Conservation (phyloP, 2,329 filamentous ascomycete species). For the Aspergillus latus region DNA sequence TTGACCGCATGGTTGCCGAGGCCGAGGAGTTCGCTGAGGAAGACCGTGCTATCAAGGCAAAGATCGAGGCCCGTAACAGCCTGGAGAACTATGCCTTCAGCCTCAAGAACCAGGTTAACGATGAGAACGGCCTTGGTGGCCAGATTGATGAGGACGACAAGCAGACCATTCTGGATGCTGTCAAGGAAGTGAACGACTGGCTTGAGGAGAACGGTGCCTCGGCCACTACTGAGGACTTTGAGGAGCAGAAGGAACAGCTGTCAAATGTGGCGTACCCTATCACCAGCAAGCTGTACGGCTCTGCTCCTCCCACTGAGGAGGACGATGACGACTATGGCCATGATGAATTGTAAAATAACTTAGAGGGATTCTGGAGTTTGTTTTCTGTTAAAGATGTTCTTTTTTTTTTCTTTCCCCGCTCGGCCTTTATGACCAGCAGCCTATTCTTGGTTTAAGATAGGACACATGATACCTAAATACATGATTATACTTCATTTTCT, state of each 20-base stretch:
- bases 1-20: constrained; percentile 98
- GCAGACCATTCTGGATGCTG: constrained; percentile 89
- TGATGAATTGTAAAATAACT: constrained; percentile 71
- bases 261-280: constrained; percentile 96
- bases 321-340: constrained; percentile 70
- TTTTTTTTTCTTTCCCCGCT: constrained; percentile 10
- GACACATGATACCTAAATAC: constrained; percentile 22
- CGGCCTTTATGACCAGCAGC: constrained; percentile 10
- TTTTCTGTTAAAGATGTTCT: constrained; percentile 22
- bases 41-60: constrained; percentile 96
- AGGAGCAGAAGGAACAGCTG: constrained; percentile 99
- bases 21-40: constrained; percentile 99
- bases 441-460: constrained; percentile 12
- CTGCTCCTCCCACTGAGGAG: constrained; percentile 61
- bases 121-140: constrained; percentile 92
- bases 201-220: constrained; percentile 89
- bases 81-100: constrained; percentile 99
- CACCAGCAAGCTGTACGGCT: constrained; percentile 93
- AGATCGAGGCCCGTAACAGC: constrained; percentile 92
- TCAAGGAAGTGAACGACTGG: constrained; percentile 98
- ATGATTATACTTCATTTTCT: neutral
- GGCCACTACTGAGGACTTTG: constrained; percentile 88
- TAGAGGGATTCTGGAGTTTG: constrained; percentile 40
- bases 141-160: constrained; percentile 99
- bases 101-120: constrained; percentile 98